Evolutionary conservation across 169 alveolate species (phyloP), one percentile per base, ranked within the genome.

Genomic region (Cryptosporidium felis): DNA sequence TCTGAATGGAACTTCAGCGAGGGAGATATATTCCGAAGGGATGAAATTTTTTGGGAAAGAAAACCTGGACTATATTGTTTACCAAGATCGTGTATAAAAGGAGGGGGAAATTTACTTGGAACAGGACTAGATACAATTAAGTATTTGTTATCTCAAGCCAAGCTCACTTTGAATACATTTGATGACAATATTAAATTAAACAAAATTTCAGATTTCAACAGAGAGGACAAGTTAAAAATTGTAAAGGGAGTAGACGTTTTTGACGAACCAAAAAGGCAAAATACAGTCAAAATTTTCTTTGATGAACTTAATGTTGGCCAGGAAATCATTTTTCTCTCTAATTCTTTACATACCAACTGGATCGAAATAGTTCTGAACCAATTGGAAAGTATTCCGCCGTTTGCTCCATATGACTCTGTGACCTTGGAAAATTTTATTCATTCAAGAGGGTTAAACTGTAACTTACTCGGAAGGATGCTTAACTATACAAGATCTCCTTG

Each of bases 261-360:
- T 32, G 85, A 74, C 10, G 85, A 56, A 21, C 61, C 74, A n/a
- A 74, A 74, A n/a, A 53, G 65, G 30, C 85, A 53, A 40, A 47
- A 49, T 38, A 49, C 85, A 1, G 56, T 74, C 18, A 74, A 74
- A 49, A 41, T 74, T 16, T 53, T 56, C 16, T 56, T 56, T 53
- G 67, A 74, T 74, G 85, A 56, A 28, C n/a, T 59, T 32, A 16
- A 49, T 32, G 41, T 49, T 40, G 85, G 67, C 12, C 85, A 74
- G 58, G 67, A 74, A 18, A 53, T 56, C 2, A 53, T 74, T 38
- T 53, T 74, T 18, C 26, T 74, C 21, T 74, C 85, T 10, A 74
- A 74, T 21, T 74, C 85, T 34, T 18, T 74, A 18, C 85, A 74
- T 53, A 74, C 85, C 21, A 74, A 74, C 56, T 74, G 85, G 85